Evolutionary conservation across 1,284 basidiomycete genomes (phyloP).

Genomic region (Rhodotorula glutinis): DNA sequence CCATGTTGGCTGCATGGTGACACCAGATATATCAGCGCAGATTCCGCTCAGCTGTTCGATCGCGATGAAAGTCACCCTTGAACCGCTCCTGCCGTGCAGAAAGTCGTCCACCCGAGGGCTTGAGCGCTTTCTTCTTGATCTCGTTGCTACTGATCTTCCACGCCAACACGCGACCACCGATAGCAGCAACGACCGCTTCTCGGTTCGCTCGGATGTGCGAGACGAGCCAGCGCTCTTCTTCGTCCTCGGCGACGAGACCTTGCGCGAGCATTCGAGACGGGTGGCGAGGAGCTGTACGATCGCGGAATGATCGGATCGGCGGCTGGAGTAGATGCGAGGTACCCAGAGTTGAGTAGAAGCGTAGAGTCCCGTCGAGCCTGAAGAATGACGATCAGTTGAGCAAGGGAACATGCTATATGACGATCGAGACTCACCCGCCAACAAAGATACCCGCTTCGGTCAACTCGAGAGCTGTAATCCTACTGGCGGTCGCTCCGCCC

Average conservation of each 20-base stretch:
- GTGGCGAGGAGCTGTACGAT: slow-evolving; percentile 37
- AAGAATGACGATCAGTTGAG: not conserved
- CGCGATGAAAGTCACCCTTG: slow-evolving; percentile 14
- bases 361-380: slow-evolving; percentile 41
- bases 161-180: slow-evolving; percentile 38
- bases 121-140: slow-evolving; percentile 27
- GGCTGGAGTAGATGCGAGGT: slow-evolving; percentile 12
- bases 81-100: slow-evolving; percentile 28
- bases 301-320: slow-evolving; percentile 40
- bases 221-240: slow-evolving; percentile 43
- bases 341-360: slow-evolving; percentile 33
- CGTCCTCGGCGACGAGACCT: slow-evolving; percentile 34
- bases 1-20: slow-evolving; percentile 34
- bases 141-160: slow-evolving; percentile 34
- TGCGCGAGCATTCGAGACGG: slow-evolving; percentile 35
- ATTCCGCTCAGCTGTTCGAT: not conserved
- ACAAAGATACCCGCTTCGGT: slow-evolving; percentile 36
- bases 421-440: slow-evolving; percentile 29
- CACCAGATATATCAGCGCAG: too few relatives aligned
- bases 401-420: not conserved
- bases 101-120: slow-evolving; percentile 3
- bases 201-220: slow-evolving; percentile 29
- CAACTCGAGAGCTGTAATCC: slow-evolving; percentile 39
- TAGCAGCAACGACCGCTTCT: slow-evolving; percentile 38
- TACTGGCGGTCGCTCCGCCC: slow-evolving; percentile 15